Base-by-base conservation (phyloP, 257 asterid genomes). In the Schizonepeta tenuifolia region DNA sequence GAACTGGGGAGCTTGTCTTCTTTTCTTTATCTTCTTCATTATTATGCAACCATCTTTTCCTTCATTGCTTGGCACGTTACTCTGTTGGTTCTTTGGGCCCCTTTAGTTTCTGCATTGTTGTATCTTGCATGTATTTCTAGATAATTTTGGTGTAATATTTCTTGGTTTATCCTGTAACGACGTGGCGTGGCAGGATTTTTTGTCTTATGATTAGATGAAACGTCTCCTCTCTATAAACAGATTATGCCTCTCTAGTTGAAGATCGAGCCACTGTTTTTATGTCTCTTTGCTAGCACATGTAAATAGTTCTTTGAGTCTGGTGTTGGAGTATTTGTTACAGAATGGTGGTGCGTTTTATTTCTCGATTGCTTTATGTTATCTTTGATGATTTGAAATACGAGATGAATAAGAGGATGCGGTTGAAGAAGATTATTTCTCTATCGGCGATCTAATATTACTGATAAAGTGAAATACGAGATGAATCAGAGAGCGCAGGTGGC, bases 11-110 rank as follows among this genome's bases (percentile, higher is more conserved):
- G 33, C 50, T n/a, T 65, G 68, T 74, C 63, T 65, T 55, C 26
- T 43, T 66, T 74, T 43, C 66, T 40, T 73, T 53, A 64, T 73
- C 40, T 53, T 65, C 15, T 66, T 36, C 74, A 67, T 65, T 75
- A 57, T 75, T 49, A 49, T 67, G 65, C 41, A 13, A 17, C 68
- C 68, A 24, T 36, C 8, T 28, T 51, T 69, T 13, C 46, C 65
- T 43, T 47, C 20, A 17, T 35, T 50, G 53, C 70, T 35, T 24
- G 58, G 35, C 70, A 58, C 44, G 24, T 51, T 68, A n/a, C 60
- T 75, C 15, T 61, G 40, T 50, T 60, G 57, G 46, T 47, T 35
- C 35, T 36, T 21, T 9, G 17, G 28, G 18, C 59, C 65, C 69
- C 13, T 20, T 13, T 35, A 12, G 21, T 5, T 40, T 67, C 72